These are phyloP conservation scores for Nothopassalora personata DNA, from an alignment of 2,329 filamentous ascomycete genomes.

Conservation along the genomic window DNA sequence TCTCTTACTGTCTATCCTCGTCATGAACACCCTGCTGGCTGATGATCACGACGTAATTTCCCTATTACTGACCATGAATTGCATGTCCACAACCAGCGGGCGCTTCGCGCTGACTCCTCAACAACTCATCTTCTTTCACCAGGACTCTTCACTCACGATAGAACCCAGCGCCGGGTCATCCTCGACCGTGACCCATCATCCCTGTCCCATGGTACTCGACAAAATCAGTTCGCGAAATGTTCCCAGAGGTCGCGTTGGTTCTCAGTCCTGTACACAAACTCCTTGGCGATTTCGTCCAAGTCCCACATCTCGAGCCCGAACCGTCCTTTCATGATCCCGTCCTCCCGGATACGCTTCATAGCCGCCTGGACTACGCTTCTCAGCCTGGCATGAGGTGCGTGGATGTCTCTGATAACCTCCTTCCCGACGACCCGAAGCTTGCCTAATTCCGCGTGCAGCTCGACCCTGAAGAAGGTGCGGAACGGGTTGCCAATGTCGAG, in stretches of 20 bases:
- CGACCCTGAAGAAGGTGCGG: slow-evolving; percentile 4
- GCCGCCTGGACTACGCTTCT: neutral
- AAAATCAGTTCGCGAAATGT: neutral
- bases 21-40: no score
- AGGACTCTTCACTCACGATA: no score
- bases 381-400: neutral
- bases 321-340: slow-evolving; percentile 1
- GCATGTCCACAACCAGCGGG: no score
- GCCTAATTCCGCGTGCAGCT: neutral
- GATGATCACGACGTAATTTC: no score
- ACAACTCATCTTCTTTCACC: no score
- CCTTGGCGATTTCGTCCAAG: slow-evolving; percentile 9
- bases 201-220: neutral
- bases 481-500: slow-evolving; percentile 16
- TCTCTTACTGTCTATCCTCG: neutral
- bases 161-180: no score
- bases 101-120: no score
- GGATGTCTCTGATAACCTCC: neutral
- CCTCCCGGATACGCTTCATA: slow-evolving; percentile 2
- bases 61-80: no score
- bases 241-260: neutral
- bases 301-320: slow-evolving; percentile 5
- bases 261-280: slow-evolving; percentile 1
- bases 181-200: no score
- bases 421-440: neutral